A percentile compares a stretch with the other conserved stretches of the same genome.
These are phyloP conservation scores for Fusarium veterinarium DNA, from an alignment of 2,329 filamentous ascomycete species.

Conservation along the genomic window DNA sequence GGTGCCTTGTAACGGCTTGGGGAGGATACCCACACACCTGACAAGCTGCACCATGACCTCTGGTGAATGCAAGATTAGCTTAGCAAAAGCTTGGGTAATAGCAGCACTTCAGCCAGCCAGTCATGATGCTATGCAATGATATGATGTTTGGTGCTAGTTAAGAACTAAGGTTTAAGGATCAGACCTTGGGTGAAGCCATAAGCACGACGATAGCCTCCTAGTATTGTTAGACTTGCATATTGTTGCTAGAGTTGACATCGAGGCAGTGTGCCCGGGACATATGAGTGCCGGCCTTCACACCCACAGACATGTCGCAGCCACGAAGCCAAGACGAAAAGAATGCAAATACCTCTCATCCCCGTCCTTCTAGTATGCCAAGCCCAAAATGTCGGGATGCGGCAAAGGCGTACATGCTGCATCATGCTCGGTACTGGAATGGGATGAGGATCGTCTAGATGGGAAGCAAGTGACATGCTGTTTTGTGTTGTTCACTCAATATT, in stretches of 20 bases:
- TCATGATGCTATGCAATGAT: neutral
- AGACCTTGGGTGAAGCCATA: neutral
- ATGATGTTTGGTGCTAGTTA: neutral
- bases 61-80: neutral
- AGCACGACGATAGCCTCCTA: neutral
- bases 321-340: neutral
- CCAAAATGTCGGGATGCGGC: constrained; percentile 1
- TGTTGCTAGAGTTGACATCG: neutral
- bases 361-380: neutral
- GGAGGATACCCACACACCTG: neutral
- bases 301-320: neutral
- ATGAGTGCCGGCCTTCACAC: constrained; percentile 2
- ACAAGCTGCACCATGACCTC: neutral
- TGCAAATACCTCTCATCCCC: neutral
- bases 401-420: neutral
- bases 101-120: neutral
- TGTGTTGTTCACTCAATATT: neutral
- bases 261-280: neutral
- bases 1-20: neutral
- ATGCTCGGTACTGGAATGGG: neutral
- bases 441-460: neutral
- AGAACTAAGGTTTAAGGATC: neutral
- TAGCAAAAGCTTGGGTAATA: neutral
- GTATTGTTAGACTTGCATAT: neutral
- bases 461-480: neutral